Percentiles rank a stretch among this genome's conserved stretches.
These are phyloP conservation scores for Aspergillus cristatus DNA, from an alignment of 495 filamentous ascomycete species.

Conservation along the genomic window DNA sequence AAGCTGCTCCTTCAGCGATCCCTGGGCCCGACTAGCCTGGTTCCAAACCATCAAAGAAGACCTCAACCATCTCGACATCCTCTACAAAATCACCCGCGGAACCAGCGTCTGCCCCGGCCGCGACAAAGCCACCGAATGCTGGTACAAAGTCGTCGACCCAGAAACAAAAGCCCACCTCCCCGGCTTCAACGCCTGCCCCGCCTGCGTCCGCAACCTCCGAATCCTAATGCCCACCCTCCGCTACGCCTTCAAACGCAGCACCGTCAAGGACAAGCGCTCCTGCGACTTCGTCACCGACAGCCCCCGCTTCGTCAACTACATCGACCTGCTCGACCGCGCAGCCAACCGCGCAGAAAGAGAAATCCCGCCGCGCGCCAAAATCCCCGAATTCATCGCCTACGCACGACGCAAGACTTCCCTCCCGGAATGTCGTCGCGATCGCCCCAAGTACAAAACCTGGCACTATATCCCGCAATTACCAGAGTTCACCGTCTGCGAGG, in stretches of 20 bases:
- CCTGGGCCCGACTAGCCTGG: constrained; percentile 63
- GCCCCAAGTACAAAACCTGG: constrained; percentile 42
- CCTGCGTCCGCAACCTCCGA: constrained; percentile 43
- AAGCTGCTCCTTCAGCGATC: constrained; percentile 50
- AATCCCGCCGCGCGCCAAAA: constrained; percentile 31
- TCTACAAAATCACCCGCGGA: constrained; percentile 42
- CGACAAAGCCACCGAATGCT: constrained; percentile 33
- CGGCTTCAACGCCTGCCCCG: constrained; percentile 49
- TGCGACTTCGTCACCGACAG: constrained; percentile 44
- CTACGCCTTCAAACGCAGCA: constrained; percentile 35
- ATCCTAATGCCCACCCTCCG: constrained; percentile 41
- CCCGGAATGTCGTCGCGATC: constrained; percentile 47
- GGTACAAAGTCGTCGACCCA: constrained; percentile 52
- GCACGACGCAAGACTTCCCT: constrained; percentile 40
- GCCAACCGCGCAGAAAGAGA: constrained; percentile 37
- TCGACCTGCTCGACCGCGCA: constrained; percentile 50
- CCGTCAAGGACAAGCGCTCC: constrained; percentile 22
- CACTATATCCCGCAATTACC: constrained; percentile 54
- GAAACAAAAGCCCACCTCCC: constrained; percentile 39
- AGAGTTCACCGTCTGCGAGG: constrained; percentile 59
- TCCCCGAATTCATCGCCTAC: constrained; percentile 40
- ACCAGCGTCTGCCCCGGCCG: constrained; percentile 46
- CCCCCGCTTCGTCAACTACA: constrained; percentile 49
- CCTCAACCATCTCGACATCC: constrained; percentile 41
- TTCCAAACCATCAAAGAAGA: constrained; percentile 50